A percentile compares a stretch with the other conserved stretches of the same genome.
Conservation (phyloP, 2,329 filamentous ascomycete species). For the Nemania sp. region DNA sequence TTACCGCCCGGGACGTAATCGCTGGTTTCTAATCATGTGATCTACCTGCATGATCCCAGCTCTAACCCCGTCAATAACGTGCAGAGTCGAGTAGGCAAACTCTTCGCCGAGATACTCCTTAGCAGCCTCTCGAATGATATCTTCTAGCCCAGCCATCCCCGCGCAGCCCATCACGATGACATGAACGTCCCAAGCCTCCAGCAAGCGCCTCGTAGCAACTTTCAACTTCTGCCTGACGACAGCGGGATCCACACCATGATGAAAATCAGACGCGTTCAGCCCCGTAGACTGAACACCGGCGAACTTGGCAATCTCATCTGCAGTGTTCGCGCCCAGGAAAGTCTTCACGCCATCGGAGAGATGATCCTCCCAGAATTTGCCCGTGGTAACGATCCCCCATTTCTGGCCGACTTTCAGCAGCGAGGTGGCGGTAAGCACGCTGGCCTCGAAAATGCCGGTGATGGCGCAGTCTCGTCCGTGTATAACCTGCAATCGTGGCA, state of each 20-base stretch:
- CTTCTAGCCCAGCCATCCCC: constrained; percentile 85
- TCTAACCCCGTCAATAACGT: constrained; percentile 79
- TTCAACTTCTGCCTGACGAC: constrained; percentile 68
- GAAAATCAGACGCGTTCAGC: constrained; percentile 77
- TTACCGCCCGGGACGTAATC: constrained; percentile 37
- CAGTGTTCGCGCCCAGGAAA: constrained; percentile 60
- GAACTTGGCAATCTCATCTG: constrained; percentile 56
- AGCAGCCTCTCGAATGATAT: constrained; percentile 72
- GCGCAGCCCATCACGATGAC: constrained; percentile 86
- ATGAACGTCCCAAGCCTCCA: constrained; percentile 56
- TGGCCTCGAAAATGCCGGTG: constrained; percentile 87
- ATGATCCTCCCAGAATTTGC: constrained; percentile 78
- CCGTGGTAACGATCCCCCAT: constrained; percentile 91
- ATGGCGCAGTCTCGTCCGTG: constrained; percentile 42
- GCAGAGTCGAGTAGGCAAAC: constrained; percentile 57
- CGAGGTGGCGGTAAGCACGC: constrained; percentile 66
- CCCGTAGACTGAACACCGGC: constrained; percentile 83
- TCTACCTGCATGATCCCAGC: constrained; percentile 68
- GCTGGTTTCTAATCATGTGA: constrained; percentile 51
- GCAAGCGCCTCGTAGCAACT: constrained; percentile 68
- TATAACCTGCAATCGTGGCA: constrained; percentile 55
- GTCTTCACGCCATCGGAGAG: constrained; percentile 65
- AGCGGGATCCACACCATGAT: constrained; percentile 65
- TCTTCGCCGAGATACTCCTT: constrained; percentile 64
- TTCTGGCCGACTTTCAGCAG: constrained; percentile 47